These are phyloP conservation scores for Leishmania lainsoni DNA, from an alignment of 208 protist genomes.

Conservation along the genomic window DNA sequence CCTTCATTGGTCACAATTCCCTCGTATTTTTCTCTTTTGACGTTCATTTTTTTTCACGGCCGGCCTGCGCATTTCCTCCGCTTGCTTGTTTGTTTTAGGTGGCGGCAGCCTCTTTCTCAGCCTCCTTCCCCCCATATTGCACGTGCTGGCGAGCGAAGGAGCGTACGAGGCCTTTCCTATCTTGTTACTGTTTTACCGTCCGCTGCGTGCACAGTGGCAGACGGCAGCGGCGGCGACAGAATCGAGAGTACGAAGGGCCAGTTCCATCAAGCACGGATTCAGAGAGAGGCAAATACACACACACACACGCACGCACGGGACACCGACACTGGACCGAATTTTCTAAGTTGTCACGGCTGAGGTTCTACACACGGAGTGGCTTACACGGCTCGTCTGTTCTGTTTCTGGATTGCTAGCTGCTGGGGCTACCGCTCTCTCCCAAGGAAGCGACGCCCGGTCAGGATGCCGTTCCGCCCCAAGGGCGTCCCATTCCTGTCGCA, in stretches of 20 bases:
- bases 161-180: neutral
- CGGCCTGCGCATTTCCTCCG: neutral
- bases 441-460: neutral
- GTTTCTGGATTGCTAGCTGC: neutral
- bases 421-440: neutral
- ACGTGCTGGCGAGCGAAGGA: neutral
- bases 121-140: neutral
- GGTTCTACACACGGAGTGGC: neutral
- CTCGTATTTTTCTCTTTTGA: neutral
- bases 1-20: neutral
- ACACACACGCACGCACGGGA: neutral
- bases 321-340: neutral
- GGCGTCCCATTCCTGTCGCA: slow-evolving; percentile 27
- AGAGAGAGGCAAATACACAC: no score
- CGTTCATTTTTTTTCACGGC: neutral
- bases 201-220: neutral
- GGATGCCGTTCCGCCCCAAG: slow-evolving; percentile 14
- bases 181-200: neutral
- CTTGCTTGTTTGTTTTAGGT: neutral
- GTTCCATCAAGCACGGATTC: neutral
- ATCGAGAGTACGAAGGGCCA: neutral
- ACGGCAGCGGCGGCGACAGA: neutral
- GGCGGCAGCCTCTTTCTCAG: neutral
- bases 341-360: neutral
- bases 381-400: neutral